Conservation (phyloP, 805 yeast genomes). For the Candida xyloterini region DNA sequence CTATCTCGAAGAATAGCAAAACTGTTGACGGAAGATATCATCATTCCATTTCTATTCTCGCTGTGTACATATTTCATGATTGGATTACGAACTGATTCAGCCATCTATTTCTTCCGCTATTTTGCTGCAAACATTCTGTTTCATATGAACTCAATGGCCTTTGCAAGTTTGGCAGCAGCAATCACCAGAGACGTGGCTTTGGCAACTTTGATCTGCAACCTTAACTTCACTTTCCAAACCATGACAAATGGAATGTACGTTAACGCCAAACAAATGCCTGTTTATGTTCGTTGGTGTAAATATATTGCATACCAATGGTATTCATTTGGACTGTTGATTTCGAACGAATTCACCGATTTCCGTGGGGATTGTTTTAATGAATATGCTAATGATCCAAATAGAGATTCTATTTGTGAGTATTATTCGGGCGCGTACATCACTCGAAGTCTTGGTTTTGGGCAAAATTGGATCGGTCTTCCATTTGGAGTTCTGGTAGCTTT, state of each 20-base stretch:
- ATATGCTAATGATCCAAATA: slow-evolving; percentile 27
- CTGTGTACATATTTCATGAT: slow-evolving; percentile 71
- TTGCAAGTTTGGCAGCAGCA: slow-evolving; percentile 53
- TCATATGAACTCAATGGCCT: slow-evolving; percentile 53
- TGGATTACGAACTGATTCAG: slow-evolving; percentile 52
- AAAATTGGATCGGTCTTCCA: slow-evolving; percentile 65
- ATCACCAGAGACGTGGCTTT: slow-evolving; percentile 57
- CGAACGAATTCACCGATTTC: slow-evolving; percentile 65
- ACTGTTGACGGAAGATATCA: slow-evolving; percentile 64
- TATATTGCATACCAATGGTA: slow-evolving; percentile 78
- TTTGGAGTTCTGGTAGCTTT: slow-evolving; percentile 57
- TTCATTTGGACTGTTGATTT: slow-evolving; percentile 63
- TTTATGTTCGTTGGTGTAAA: slow-evolving; percentile 82
- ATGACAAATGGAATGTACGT: slow-evolving; percentile 81
- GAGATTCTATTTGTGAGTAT: slow-evolving; percentile 40
- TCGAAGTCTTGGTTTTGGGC: slow-evolving; percentile 55
- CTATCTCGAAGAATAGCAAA: slow-evolving; percentile 65
- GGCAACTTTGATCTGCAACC: slow-evolving; percentile 59
- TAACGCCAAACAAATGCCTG: slow-evolving; percentile 72
- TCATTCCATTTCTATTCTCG: slow-evolving; percentile 57
- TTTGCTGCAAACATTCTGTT: slow-evolving; percentile 57
- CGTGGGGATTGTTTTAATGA: slow-evolving; percentile 53
- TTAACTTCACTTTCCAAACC: slow-evolving; percentile 67
- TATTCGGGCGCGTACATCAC: slow-evolving; percentile 57
- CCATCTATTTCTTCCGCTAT: slow-evolving; percentile 56